Evolutionary conservation across 306 rosid genomes (phyloP).

Genomic region (Vigna hirtella): DNA sequence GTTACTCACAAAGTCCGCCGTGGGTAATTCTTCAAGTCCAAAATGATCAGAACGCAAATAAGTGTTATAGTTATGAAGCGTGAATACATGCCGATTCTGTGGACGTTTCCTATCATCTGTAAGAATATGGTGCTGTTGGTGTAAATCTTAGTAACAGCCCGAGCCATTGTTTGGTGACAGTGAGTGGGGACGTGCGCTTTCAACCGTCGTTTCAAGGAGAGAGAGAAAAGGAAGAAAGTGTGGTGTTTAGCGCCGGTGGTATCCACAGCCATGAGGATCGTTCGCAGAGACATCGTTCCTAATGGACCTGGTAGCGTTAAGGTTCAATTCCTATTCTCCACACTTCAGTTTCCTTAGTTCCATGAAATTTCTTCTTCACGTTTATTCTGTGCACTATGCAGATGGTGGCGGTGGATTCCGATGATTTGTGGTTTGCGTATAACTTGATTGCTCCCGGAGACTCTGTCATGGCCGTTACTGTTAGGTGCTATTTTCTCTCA

Average conservation of each 20-base stretch:
- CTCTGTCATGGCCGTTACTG: conserved; percentile 81
- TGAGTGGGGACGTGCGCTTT: not conserved
- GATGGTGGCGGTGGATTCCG: conserved; percentile 95
- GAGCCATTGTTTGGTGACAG: not conserved
- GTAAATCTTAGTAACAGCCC: no score
- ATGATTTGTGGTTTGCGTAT: conserved; percentile 90
- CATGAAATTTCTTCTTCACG: not conserved
- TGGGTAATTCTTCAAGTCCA: no score
- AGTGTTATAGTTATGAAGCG: no score
- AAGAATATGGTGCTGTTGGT: no score
- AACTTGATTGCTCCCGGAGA: conserved; percentile 93
- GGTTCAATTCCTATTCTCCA: conserved; percentile 50
- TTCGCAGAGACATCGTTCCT: conserved; percentile 66
- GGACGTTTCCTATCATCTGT: no score
- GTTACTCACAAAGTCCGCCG: no score
- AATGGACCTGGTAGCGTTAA: conserved; percentile 95
- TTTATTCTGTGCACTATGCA: conserved; percentile 45
- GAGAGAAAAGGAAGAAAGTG: not conserved
- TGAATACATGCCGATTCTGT: no score
- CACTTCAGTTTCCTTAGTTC: not conserved
- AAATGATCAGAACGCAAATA: no score
- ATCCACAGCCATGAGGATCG: conserved; percentile 65
- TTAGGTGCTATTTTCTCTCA: conserved; percentile 60
- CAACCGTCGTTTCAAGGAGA: not conserved
- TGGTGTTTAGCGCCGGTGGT: not conserved